Conservation (phyloP, 495 filamentous ascomycete genomes). For the Tuber aestivum region DNA sequence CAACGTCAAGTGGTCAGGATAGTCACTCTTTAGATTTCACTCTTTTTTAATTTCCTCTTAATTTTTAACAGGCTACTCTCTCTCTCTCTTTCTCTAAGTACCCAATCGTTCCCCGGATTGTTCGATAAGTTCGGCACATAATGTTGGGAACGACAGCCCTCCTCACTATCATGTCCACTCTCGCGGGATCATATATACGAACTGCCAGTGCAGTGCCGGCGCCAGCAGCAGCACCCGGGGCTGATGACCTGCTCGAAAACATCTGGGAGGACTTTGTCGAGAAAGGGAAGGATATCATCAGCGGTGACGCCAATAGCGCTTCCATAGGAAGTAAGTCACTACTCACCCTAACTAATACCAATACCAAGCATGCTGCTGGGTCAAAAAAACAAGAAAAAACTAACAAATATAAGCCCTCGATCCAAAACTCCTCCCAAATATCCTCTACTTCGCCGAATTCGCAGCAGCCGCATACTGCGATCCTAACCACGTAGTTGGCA, state of each 20-base stretch:
- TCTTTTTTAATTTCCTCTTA: constrained; percentile 6
- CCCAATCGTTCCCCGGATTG: neutral
- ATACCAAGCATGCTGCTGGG: neutral
- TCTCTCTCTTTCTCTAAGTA: neutral
- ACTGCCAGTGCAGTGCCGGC: neutral
- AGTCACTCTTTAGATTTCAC: neutral
- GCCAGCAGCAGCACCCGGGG: neutral
- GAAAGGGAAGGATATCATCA: neutral
- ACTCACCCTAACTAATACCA: neutral
- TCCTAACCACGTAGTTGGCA: constrained; percentile 2
- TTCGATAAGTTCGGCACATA: neutral
- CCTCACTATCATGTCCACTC: constrained; percentile 16
- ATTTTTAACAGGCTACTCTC: neutral
- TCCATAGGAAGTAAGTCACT: neutral
- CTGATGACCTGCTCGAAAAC: constrained; percentile 9
- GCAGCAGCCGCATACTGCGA: constrained; percentile 7
- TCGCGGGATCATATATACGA: constrained; percentile 10
- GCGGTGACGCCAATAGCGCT: neutral
- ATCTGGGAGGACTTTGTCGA: neutral
- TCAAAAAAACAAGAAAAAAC: neutral
- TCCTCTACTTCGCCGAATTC: neutral
- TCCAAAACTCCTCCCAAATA: neutral
- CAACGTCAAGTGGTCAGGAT: neutral
- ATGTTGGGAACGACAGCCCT: neutral
- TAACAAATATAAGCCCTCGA: neutral